Percentiles rank a stretch among this genome's conserved stretches.
Evolutionary conservation across 2,329 filamentous ascomycete species (phyloP).

Genomic region (Colletotrichum sp.): DNA sequence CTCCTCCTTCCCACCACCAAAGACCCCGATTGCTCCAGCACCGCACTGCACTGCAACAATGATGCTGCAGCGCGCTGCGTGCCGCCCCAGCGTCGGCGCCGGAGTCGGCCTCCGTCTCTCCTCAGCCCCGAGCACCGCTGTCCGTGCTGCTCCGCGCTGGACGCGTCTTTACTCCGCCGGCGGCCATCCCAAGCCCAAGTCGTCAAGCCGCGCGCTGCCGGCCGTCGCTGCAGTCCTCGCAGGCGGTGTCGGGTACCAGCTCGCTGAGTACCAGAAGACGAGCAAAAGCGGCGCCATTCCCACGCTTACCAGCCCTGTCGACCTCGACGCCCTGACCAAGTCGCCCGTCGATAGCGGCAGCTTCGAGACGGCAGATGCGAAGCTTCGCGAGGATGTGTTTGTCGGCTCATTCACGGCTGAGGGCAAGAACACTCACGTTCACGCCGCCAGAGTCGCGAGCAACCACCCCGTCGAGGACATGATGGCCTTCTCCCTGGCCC

Average conservation of each 20-base stretch:
- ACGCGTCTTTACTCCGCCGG: background rate
- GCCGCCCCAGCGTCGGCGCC: background rate
- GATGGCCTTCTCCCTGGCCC: conserved; percentile 35
- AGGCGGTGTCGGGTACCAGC: background rate
- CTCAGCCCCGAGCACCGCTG: background rate
- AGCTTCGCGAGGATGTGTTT: conserved; percentile 36
- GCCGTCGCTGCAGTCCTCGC: background rate
- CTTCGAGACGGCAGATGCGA: conserved; percentile 32
- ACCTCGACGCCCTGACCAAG: background rate
- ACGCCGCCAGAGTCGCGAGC: conserved; percentile 37
- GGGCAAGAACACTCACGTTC: conserved; percentile 32
- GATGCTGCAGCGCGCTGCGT: conserved; percentile 12
- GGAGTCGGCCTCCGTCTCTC: background rate
- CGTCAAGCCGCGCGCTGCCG: background rate
- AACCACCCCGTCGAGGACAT: conserved; percentile 41
- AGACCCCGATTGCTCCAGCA: background rate
- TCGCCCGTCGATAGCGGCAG: conserved; percentile 4
- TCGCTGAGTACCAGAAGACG: background rate
- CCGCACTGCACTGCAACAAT: background rate
- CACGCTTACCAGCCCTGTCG: background rate
- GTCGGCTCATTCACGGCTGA: conserved; percentile 24
- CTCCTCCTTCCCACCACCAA: background rate
- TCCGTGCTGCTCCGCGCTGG: background rate
- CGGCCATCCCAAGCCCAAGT: background rate
- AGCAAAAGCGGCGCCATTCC: background rate